Conservation (phyloP, 1,284 basidiomycete species). For the Tetrapyrgos nigripes region DNA sequence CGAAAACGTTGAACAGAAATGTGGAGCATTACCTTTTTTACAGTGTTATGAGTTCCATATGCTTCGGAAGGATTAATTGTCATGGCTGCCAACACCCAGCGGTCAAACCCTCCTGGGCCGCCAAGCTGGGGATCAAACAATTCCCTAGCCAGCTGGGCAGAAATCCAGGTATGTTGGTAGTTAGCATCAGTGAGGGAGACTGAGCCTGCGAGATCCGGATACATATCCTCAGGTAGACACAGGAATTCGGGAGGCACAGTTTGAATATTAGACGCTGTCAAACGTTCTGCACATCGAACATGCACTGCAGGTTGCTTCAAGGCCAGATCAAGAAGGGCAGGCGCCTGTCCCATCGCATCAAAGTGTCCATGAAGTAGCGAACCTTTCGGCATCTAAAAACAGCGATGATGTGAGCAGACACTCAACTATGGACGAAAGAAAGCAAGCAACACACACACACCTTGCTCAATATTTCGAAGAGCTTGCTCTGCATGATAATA, state of each 20-base stretch:
- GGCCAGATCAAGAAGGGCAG: slow-evolving; percentile 56
- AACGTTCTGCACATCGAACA: slow-evolving; percentile 46
- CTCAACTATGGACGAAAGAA: background rate
- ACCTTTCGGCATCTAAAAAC: slow-evolving; percentile 76
- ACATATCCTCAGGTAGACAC: slow-evolving; percentile 45
- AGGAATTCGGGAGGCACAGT: slow-evolving; percentile 55
- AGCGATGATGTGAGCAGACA: background rate
- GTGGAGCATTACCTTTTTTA: slow-evolving; percentile 57
- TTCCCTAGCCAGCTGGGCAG: slow-evolving; percentile 56
- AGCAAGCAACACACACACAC: slow-evolving; percentile 31
- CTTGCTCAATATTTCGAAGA: slow-evolving; percentile 67
- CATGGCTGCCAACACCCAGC: slow-evolving; percentile 63
- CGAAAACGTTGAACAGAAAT: background rate
- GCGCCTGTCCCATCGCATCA: slow-evolving; percentile 67
- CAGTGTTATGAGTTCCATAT: slow-evolving; percentile 72
- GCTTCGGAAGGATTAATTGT: slow-evolving; percentile 72
- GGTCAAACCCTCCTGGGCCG: slow-evolving; percentile 68
- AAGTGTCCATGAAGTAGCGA: slow-evolving; percentile 73
- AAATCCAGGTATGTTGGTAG: slow-evolving; percentile 60
- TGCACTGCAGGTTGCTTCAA: slow-evolving; percentile 62
- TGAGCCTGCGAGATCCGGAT: slow-evolving; percentile 32
- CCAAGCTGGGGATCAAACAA: slow-evolving; percentile 57
- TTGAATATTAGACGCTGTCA: slow-evolving; percentile 45
- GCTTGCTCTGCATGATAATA: slow-evolving; percentile 60
- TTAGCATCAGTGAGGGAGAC: slow-evolving; percentile 48